These are phyloP conservation scores for Kitagawia praeruptora DNA, from an alignment of 129 eudicot species.

Conservation along the genomic window DNA sequence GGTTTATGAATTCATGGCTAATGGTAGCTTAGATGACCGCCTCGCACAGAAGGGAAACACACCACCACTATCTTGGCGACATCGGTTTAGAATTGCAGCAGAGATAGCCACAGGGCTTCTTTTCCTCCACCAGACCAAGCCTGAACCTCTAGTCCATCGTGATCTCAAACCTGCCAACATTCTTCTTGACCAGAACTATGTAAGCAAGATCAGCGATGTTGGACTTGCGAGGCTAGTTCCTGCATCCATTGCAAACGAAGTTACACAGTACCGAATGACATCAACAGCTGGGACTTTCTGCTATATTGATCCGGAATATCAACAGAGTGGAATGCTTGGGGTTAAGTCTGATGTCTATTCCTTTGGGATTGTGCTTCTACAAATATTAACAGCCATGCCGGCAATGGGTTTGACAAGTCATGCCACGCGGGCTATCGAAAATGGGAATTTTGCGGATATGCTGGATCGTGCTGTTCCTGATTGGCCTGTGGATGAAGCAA, in stretches of 20 bases:
- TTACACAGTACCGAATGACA: conserved; percentile 66
- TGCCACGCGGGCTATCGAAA: conserved; percentile 30
- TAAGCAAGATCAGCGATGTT: conserved; percentile 66
- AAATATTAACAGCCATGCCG: conserved; percentile 47
- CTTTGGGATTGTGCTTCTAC: conserved; percentile 52
- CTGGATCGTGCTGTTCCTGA: conserved; percentile 46
- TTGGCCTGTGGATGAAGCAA: conserved; percentile 65
- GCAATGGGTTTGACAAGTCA: conserved; percentile 61
- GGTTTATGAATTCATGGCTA: conserved; percentile 70
- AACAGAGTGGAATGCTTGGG: conserved; percentile 77
- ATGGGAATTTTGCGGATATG: conserved; percentile 33
- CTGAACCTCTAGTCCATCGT: conserved; percentile 75
- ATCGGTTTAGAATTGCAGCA: conserved; percentile 55
- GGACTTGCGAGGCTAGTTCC: conserved; percentile 75
- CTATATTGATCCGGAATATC: conserved; percentile 79
- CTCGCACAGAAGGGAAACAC: conserved; percentile 40
- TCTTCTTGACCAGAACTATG: conserved; percentile 56
- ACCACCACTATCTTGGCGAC: conserved; percentile 58
- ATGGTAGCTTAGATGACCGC: conserved; percentile 70
- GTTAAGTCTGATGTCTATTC: conserved; percentile 71
- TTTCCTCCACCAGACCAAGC: conserved; percentile 71
- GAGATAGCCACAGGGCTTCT: conserved; percentile 59
- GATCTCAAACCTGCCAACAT: conserved; percentile 76
- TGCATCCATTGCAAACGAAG: conserved; percentile 42
- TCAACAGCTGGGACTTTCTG: conserved; percentile 71